These are phyloP conservation scores for Botrytis fragariae DNA, from an alignment of 2,329 filamentous ascomycete species.

Conservation along the genomic window DNA sequence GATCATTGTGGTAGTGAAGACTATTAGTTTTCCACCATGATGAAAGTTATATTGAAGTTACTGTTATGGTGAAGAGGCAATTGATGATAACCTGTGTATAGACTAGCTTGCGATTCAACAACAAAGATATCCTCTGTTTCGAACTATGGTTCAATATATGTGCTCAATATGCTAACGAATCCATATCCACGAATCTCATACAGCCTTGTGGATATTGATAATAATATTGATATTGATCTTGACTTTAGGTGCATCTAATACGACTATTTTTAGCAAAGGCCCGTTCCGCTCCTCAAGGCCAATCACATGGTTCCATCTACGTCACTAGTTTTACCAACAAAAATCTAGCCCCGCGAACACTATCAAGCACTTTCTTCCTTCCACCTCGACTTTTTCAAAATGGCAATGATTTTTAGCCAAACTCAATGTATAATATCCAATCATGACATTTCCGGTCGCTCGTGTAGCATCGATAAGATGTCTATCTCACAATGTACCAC, in stretches of 20 bases:
- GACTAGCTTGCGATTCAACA: constrained; percentile 30
- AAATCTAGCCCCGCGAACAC: constrained; percentile 23
- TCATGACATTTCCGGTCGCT: constrained; percentile 34
- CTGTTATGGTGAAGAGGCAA: not conserved
- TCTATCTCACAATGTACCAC: constrained; percentile 27
- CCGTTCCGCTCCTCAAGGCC: not conserved
- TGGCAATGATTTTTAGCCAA: constrained; percentile 24
- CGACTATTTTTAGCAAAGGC: constrained; percentile 8
- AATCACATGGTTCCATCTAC: constrained; percentile 33
- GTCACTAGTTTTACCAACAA: constrained; percentile 28
- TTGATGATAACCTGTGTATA: constrained; percentile 31
- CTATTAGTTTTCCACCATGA: not conserved
- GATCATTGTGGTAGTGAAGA: not conserved
- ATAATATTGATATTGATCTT: not conserved
- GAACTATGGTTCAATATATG: not conserved
- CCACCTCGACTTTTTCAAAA: constrained; percentile 23
- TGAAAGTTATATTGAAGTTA: constrained; percentile 7
- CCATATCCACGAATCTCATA: not conserved
- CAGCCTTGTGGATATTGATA: not conserved
- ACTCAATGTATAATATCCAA: constrained; percentile 30
- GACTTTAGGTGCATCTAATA: not conserved
- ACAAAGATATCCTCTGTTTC: constrained; percentile 22
- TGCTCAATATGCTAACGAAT: not conserved
- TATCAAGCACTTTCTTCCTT: constrained; percentile 22
- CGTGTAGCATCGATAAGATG: constrained; percentile 34